A percentile compares a stretch with the other conserved stretches of the same genome.
Conservation (phyloP, 257 asterid genomes). For the Solanum piurae region DNA sequence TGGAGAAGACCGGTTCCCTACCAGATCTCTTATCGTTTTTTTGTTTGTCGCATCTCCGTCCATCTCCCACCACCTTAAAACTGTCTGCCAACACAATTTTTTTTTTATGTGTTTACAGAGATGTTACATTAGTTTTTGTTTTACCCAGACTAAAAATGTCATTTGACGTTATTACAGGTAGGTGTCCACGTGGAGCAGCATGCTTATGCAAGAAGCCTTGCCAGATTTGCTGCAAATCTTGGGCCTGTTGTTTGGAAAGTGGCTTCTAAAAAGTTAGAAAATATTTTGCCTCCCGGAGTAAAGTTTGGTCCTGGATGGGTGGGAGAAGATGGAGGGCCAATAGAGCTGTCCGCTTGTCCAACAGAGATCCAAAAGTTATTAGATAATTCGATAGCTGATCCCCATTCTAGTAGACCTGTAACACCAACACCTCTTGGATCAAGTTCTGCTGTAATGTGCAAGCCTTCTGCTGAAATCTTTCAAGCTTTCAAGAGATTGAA, state of each 20-base stretch:
- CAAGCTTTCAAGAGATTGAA: constrained; percentile 57
- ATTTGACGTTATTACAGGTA: constrained; percentile 37
- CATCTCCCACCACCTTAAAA: background rate
- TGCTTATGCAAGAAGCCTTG: constrained; percentile 75
- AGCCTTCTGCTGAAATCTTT: constrained; percentile 33
- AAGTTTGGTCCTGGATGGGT: constrained; percentile 95
- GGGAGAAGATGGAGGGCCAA: constrained; percentile 41
- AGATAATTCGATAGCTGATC: constrained; percentile 16
- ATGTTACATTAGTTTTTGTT: background rate
- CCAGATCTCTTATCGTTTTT: background rate
- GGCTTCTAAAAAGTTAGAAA: constrained; percentile 55
- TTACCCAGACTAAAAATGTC: background rate
- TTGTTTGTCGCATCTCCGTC: background rate
- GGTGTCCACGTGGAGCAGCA: constrained; percentile 71
- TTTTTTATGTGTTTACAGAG: background rate
- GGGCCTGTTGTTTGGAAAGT: constrained; percentile 84
- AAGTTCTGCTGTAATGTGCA: constrained; percentile 13
- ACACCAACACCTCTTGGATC: constrained; percentile 26
- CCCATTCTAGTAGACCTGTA: constrained; percentile 23
- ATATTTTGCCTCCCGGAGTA: constrained; percentile 46
- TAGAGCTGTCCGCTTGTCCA: constrained; percentile 25
- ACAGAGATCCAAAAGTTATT: constrained; percentile 31
- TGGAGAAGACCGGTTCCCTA: background rate
- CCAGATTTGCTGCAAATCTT: constrained; percentile 71
- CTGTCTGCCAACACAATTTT: background rate